Evolutionary conservation across 306 rosid species (phyloP), one percentile per base, ranked within the genome.

Genomic region (Gynostemma pentaphyllum): DNA sequence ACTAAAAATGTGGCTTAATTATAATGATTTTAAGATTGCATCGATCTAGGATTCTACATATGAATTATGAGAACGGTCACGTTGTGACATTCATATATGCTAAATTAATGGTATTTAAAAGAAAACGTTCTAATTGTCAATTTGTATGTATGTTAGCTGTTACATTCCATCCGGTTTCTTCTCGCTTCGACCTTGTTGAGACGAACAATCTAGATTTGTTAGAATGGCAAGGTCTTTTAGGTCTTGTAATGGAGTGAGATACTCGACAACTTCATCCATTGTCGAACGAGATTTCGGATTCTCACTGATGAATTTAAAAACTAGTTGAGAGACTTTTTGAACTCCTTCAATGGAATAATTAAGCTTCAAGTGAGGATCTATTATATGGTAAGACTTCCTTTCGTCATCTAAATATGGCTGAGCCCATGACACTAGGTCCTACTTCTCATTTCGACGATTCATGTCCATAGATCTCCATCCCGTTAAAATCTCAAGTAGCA

Each of bases 381-480:
- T 85, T 0, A 92, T 78, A 30, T 86, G 92, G 71, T 71, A 81
- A 45, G 82, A 76, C 61, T 82, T 86, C 75, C 95, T 70, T 81
- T 86, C 88, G 80, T 92, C 96, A 24, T 89, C 89, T 75, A 92
- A 72, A 67, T 79, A 83, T 36, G 92, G 90, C 70, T 88, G 73
- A 8, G 98, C 98, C 98, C 98, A 88, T 45, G 95, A 68, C 65
- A 86, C 98, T 18, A 92, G 92, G 78, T 86, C 88, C 71, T 92
- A 95, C 60, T 92, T 90, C 45, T 95, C 92, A 28, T 92, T 86
- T 0, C 96, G 94, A 16, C 98, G 87, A 74, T 86, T 92, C 80
- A 86, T 92, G 83, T 92, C 96, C 96, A 86, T 88, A 4, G 98
- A 92, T 81, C 98, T 82, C 74, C 96, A 75, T 55, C 98, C 96